Base-by-base conservation (phyloP, 345 rosid genomes). In the Turritis glabra region DNA sequence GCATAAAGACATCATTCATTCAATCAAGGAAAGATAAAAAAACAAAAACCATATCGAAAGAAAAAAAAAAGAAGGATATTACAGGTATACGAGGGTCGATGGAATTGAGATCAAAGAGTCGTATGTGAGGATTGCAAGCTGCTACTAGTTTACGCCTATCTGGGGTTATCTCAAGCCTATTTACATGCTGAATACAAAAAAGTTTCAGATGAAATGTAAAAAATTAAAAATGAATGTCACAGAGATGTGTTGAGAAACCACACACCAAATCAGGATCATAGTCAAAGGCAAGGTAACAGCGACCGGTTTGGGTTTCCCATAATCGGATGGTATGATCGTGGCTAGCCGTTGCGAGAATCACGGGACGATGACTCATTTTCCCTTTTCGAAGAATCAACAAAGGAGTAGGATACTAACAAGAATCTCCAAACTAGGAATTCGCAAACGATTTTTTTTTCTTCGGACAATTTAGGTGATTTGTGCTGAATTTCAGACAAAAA, bases 261-360 rank as follows among this genome's bases (percentile, higher is more conserved):
- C 79, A 0, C 21, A 93, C 98, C 67, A 93, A 84, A 67, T 90
- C 97, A 5, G 97, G 97, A 37, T 33, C 37, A 84, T 89, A 90
- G 67, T 84, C 96, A 65, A 90, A 87, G 9, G 90, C 86, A n/a
- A 90, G 87, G 80, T 89, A 89, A 82, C 97, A 95, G 19, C 89
- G 91, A 38, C 96, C 96, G 29, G 93, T 90, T 73, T 89, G 87
- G 14, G 97, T 93, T 79, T 95, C 97, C 97, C 97, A 90, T 65
- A 90, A 92, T 69, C 86, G 84, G 57, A 95, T 92, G 7, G 90
- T 86, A 44, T 85, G 90, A 80, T 92, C 99, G 71, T 92, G 89
- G 82, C 97, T 89, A 54, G 97, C 97, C 6, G 97, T 90, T 55
- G 96, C 97, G 32, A 92, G 96, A 69, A 92, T 81, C 69, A 92